Conservation (phyloP, 805 yeast species). For the Barnettozyma californica region DNA sequence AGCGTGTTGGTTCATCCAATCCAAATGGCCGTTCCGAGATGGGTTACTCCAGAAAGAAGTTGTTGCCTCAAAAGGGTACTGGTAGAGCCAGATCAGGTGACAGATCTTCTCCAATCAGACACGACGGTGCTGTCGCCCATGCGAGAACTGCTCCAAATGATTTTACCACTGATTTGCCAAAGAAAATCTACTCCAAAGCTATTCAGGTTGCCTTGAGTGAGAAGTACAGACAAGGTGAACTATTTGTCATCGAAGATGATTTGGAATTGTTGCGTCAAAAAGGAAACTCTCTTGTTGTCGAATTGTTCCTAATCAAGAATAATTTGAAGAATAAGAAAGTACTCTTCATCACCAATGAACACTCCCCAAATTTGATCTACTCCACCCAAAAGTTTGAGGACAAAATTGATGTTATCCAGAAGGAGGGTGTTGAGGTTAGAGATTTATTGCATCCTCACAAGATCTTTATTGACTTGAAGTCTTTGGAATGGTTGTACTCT, state of each 20-base stretch:
- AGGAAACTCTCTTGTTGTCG: slow-evolving; percentile 40
- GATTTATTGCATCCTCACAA: slow-evolving; percentile 78
- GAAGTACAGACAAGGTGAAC: slow-evolving; percentile 68
- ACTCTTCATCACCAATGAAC: slow-evolving; percentile 60
- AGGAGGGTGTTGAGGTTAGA: slow-evolving; percentile 78
- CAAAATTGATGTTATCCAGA: slow-evolving; percentile 59
- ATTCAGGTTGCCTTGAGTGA: slow-evolving; percentile 77
- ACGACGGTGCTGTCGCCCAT: slow-evolving; percentile 83
- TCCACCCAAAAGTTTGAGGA: slow-evolving; percentile 49
- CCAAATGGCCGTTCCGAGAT: slow-evolving; percentile 85
- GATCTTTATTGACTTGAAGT: slow-evolving; percentile 64
- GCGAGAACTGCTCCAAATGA: slow-evolving; percentile 91
- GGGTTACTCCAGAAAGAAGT: slow-evolving; percentile 77
- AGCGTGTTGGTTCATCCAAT: slow-evolving; percentile 83
- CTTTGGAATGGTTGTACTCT: slow-evolving; percentile 54
- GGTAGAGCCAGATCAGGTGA: slow-evolving; percentile 97
- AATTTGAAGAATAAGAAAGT: slow-evolving; percentile 46
- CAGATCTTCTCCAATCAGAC: slow-evolving; percentile 87
- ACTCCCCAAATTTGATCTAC: slow-evolving; percentile 53
- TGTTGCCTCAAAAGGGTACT: slow-evolving; percentile 86
- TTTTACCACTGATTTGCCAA: slow-evolving; percentile 72
- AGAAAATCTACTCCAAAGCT: slow-evolving; percentile 69
- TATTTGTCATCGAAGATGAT: slow-evolving; percentile 56
- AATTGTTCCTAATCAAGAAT: slow-evolving; percentile 45
- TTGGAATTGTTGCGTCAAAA: slow-evolving; percentile 30